Evolutionary conservation across 2,329 filamentous ascomycete species (phyloP).

Genomic region (Exophiala sp.): DNA sequence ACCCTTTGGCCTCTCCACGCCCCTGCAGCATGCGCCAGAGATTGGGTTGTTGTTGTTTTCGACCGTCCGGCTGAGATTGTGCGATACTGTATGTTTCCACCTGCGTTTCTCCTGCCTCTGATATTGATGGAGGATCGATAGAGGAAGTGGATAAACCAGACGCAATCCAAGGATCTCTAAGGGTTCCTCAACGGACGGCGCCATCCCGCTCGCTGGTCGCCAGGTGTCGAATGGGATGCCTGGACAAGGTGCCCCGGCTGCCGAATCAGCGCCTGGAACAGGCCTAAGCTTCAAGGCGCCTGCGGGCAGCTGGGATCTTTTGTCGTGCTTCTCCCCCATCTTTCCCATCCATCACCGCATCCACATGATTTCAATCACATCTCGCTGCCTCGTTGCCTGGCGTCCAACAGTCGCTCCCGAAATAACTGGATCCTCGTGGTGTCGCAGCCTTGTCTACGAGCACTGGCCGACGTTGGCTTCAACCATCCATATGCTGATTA

Average conservation of each 20-base stretch:
- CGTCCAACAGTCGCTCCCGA: constrained; percentile 13
- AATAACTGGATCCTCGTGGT: constrained; percentile 13
- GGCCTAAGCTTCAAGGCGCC: constrained; percentile 18
- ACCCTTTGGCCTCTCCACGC: constrained; percentile 8
- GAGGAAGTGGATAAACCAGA: constrained; percentile 17
- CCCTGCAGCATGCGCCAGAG: constrained; percentile 19
- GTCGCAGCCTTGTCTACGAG: constrained; percentile 22
- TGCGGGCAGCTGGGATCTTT: constrained; percentile 16
- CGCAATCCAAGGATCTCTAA: constrained; percentile 1
- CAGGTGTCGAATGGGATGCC: constrained; percentile 18
- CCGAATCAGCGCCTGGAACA: constrained; percentile 22
- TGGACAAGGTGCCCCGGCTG: constrained; percentile 13
- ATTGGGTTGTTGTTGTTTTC: constrained; percentile 4
- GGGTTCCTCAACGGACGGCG: not conserved
- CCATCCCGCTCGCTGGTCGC: constrained; percentile 14
- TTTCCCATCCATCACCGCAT: constrained; percentile 11
- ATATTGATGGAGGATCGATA: constrained; percentile 26
- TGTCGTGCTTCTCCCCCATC: constrained; percentile 4
- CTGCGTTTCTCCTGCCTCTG: not conserved
- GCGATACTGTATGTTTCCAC: not conserved
- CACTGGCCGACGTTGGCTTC: constrained; percentile 3
- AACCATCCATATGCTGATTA: not conserved
- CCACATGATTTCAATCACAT: constrained; percentile 23
- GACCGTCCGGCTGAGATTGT: constrained; percentile 4
- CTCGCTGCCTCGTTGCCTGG: constrained; percentile 15